phyloP scores from a whole-genome alignment of 352 stramenopile species.

The Phytophthora macrochlamydospora region DNA sequence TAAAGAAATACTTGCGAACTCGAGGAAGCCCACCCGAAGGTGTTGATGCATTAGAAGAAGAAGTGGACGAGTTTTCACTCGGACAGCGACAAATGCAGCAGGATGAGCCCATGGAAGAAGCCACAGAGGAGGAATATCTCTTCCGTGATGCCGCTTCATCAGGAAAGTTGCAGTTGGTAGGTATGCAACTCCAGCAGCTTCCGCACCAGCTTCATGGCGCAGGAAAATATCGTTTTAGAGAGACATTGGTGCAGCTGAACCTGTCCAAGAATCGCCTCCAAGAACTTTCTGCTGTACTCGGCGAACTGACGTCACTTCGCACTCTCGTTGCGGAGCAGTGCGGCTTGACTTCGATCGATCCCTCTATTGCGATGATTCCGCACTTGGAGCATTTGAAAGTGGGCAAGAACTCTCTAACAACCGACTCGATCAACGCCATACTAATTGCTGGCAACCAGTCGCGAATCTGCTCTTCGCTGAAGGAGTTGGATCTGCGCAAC shows the following conservation, averaged over 20 bases:
- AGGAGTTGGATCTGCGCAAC: conserved; percentile 78
- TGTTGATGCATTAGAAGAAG: conserved; percentile 68
- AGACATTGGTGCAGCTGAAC: conserved; percentile 66
- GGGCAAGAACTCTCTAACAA: conserved; percentile 79
- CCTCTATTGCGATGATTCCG: conserved; percentile 54
- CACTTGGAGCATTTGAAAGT: conserved; percentile 66
- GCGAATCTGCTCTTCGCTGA: conserved; percentile 49
- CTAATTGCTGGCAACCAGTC: conserved; percentile 31
- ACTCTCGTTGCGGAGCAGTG: conserved; percentile 79
- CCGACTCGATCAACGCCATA: conserved; percentile 49
- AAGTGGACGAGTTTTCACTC: conserved; percentile 72
- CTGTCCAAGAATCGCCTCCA: conserved; percentile 75
- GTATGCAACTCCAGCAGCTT: conserved; percentile 58
- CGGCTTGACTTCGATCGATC: conserved; percentile 53
- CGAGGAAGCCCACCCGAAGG: conserved; percentile 63
- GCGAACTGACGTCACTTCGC: conserved; percentile 55
- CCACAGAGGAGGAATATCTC: conserved; percentile 57
- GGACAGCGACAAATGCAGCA: conserved; percentile 49
- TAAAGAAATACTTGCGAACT: conserved; percentile 87
- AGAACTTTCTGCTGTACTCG: conserved; percentile 49
- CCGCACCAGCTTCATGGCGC: conserved; percentile 40
- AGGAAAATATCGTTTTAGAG: conserved; percentile 57
- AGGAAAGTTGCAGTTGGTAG: conserved; percentile 54
- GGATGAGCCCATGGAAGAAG: conserved; percentile 35
- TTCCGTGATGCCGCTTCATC: conserved; percentile 70